Conservation (phyloP, 805 yeast species). For the Starmerella floris region DNA sequence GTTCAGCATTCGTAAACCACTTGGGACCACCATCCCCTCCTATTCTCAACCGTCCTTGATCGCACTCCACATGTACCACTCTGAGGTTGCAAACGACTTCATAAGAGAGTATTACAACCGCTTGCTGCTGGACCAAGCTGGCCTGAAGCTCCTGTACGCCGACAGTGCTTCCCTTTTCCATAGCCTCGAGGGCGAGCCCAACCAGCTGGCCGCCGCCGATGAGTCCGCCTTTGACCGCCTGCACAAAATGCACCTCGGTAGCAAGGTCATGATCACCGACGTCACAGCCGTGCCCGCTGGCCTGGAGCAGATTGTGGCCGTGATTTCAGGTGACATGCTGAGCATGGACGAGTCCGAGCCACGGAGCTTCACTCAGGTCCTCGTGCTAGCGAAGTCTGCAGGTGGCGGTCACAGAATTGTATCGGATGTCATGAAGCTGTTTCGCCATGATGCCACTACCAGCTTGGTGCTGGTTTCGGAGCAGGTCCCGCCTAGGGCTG, state of each 20-base stretch:
- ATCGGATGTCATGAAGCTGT: constrained; percentile 30
- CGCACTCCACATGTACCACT: constrained; percentile 2
- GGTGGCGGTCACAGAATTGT: constrained; percentile 26
- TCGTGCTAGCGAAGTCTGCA: constrained; percentile 24
- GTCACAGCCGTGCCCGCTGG: constrained; percentile 28
- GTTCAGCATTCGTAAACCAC: not conserved
- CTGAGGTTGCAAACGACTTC: constrained; percentile 30
- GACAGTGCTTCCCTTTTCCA: constrained; percentile 27
- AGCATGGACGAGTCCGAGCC: constrained; percentile 3
- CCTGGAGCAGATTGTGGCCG: constrained; percentile 28
- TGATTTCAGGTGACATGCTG: constrained; percentile 32
- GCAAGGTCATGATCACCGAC: constrained; percentile 29
- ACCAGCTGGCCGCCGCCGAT: not conserved
- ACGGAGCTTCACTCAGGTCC: constrained; percentile 32
- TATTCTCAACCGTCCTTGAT: too few relatives aligned
- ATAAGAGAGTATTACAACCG: constrained; percentile 30
- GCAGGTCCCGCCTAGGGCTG: too few relatives aligned
- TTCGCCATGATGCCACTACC: constrained; percentile 19
- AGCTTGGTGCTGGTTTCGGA: too few relatives aligned
- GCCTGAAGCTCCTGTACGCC: constrained; percentile 28
- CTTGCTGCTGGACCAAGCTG: constrained; percentile 26
- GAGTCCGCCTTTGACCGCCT: not conserved
- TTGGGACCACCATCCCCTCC: too few relatives aligned
- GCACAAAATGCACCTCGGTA: constrained; percentile 20
- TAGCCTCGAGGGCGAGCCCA: constrained; percentile 29